Evolutionary conservation across 129 eudicot genomes (phyloP).

Genomic region (Centrapalus pauciflorus): DNA sequence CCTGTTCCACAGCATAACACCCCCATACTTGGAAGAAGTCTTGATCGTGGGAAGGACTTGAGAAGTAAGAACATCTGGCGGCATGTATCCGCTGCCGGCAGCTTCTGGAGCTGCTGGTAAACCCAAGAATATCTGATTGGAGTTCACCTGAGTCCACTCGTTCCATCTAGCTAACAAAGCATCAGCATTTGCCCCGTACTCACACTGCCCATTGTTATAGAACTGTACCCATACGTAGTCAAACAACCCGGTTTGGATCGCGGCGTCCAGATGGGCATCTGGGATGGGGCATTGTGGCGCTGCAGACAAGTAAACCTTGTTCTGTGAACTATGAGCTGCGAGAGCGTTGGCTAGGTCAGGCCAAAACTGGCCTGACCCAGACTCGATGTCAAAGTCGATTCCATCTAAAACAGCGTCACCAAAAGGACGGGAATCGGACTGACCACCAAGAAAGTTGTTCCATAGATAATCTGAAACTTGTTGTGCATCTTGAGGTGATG

Average conservation of each 20-base stretch:
- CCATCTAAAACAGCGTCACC: conserved; percentile 70
- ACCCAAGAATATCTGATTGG: conserved; percentile 54
- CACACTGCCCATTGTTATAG: conserved; percentile 55
- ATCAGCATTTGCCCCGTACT: conserved; percentile 31
- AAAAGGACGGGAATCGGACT: conserved; percentile 42
- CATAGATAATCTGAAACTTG: conserved; percentile 46
- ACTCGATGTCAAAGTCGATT: conserved; percentile 64
- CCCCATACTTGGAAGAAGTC: conserved; percentile 57
- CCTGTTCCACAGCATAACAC: conserved; percentile 75
- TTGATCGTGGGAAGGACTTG: conserved; percentile 57
- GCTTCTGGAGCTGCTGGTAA: conserved; percentile 54
- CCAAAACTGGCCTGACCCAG: conserved; percentile 35
- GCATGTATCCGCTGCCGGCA: conserved; percentile 52
- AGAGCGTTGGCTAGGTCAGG: conserved; percentile 47
- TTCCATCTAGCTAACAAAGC: conserved; percentile 53
- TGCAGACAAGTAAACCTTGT: conserved; percentile 57
- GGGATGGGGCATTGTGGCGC: conserved; percentile 82
- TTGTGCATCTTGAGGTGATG: conserved; percentile 56
- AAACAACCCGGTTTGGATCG: conserved; percentile 42
- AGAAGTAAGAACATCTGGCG: conserved; percentile 44
- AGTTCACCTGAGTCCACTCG: conserved; percentile 40
- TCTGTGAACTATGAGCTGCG: conserved; percentile 24
- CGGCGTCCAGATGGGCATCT: conserved; percentile 27
- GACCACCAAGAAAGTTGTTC: conserved; percentile 58
- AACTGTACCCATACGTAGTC: conserved; percentile 83